A percentile compares a stretch with the other conserved stretches of the same genome.
These are phyloP conservation scores for Ascocoryne sarcoides DNA, from an alignment of 2,329 filamentous ascomycete genomes.

Conservation along the genomic window DNA sequence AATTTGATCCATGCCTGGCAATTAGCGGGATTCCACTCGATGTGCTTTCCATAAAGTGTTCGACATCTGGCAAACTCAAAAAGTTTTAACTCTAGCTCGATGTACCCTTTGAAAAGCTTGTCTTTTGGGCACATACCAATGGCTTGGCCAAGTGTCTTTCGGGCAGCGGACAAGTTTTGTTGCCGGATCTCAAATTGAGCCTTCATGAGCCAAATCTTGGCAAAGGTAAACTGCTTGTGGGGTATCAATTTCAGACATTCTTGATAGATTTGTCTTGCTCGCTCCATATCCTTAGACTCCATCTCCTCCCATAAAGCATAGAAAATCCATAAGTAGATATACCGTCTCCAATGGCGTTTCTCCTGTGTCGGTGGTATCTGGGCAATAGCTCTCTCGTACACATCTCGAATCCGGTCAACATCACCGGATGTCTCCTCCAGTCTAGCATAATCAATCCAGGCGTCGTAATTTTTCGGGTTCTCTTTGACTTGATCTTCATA, in stretches of 20 bases:
- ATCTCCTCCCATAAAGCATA: slow-evolving; percentile 95
- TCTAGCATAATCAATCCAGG: slow-evolving; percentile 91
- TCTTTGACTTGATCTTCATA: slow-evolving; percentile 94
- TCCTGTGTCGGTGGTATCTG: slow-evolving; percentile 92
- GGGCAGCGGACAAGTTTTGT: slow-evolving; percentile 66
- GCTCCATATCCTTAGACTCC: slow-evolving; percentile 66
- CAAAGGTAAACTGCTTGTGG: slow-evolving; percentile 95
- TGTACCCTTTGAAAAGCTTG: slow-evolving; percentile 87
- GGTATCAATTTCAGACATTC: slow-evolving; percentile 82
- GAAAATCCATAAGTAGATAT: slow-evolving; percentile 97
- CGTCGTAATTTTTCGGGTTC: slow-evolving; percentile 93
- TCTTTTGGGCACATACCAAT: slow-evolving; percentile 96
- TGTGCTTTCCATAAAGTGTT: slow-evolving; percentile 86
- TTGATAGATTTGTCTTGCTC: slow-evolving; percentile 83
- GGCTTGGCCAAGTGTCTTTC: slow-evolving; percentile 82
- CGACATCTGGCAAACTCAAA: slow-evolving; percentile 92
- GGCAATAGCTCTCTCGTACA: slow-evolving; percentile 92
- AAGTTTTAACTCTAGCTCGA: slow-evolving; percentile 84
- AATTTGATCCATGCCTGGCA: slow-evolving; percentile 95
- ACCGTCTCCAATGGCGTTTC: slow-evolving; percentile 93
- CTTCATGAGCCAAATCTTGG: slow-evolving; percentile 91
- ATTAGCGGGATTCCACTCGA: slow-evolving; percentile 86
- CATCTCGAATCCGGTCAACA: slow-evolving; percentile 73
- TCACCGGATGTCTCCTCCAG: slow-evolving; percentile 83
- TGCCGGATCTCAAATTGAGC: slow-evolving; percentile 91